phyloP scores from a whole-genome alignment of 2,329 filamentous ascomycete genomes.

The Neopestalotiopsis sp. region DNA sequence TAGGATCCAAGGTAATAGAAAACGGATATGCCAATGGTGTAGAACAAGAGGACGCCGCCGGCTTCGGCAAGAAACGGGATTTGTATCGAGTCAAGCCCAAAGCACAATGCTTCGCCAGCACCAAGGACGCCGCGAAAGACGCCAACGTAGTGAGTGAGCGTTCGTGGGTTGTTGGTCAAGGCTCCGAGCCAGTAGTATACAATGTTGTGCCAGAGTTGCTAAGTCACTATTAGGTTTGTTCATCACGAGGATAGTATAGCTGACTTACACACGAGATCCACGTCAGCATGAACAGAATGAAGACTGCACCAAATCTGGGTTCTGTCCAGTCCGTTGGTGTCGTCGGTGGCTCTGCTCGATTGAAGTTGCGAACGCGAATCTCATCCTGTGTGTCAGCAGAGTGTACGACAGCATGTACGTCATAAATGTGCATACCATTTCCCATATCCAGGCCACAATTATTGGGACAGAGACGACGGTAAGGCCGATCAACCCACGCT shows the following conservation, averaged over 20 bases:
- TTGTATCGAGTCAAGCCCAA: conserved; percentile 32
- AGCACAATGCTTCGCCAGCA: conserved; percentile 36
- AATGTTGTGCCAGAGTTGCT: conserved; percentile 36
- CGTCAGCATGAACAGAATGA: conserved; percentile 32
- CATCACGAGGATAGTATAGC: neutral
- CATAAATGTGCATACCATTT: conserved; percentile 26
- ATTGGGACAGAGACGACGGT: conserved; percentile 31
- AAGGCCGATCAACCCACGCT: conserved; percentile 29
- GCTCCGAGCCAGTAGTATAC: conserved; percentile 36
- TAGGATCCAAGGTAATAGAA: conserved; percentile 27
- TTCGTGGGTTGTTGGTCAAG: conserved; percentile 32
- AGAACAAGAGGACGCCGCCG: neutral
- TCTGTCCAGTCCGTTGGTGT: conserved; percentile 32
- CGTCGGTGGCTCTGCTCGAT: conserved; percentile 26
- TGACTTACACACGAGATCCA: conserved; percentile 22
- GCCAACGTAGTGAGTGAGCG: conserved; percentile 28
- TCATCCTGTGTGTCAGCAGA: neutral
- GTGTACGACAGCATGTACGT: neutral
- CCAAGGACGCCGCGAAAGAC: conserved; percentile 35
- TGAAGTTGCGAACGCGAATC: conserved; percentile 26
- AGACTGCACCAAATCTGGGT: conserved; percentile 29
- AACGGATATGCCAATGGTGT: conserved; percentile 10
- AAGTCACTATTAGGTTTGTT: neutral
- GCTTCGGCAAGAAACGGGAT: conserved; percentile 29
- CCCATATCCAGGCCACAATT: conserved; percentile 35